Evolutionary conservation across 2,329 filamentous ascomycete species (phyloP), one percentile per base, ranked within the genome.

Genomic region (Aspergillus ochraceus): DNA sequence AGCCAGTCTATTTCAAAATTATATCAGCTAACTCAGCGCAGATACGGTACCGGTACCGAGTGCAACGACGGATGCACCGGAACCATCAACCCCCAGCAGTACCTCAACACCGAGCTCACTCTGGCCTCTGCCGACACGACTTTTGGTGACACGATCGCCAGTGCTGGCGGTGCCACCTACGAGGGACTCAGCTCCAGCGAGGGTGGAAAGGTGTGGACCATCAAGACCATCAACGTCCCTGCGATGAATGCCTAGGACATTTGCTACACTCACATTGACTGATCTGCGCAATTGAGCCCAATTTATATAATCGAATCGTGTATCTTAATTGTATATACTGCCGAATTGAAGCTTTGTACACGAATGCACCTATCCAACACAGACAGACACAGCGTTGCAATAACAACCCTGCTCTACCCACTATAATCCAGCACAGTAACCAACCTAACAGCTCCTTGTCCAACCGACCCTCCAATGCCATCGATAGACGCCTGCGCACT

Each of bases 11-110:
- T 42, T 5, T 36, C 3, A 4, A 36, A 5, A 4, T 17, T 11
- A 10, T 14, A 36, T 5, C 32, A 14, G 14, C 22, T 57, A 54
- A 47, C n/a, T 11, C 2, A 26, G 19, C 2, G 22, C n/a, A 70
- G 68, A 36, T 70, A 70, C 24, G 76, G 76, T 47, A 79, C 76
- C 1, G 76, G 76, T n/a, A 80, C 76, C 2, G 75, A 79, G 62
- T 80, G 77, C 49, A 62, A 78, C 60, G 54, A 66, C 17, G 63
- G 59, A 47, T 80, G 77, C 67, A 73, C 68, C 0, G 74, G 73
- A n/a, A 79, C 77, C n/a, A 64, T 76, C 29, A 70, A 71, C 6
- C 63, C 69, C 5, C 77, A 80, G 66, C 66, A 69, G 17, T 79
- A 80, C 61, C 55, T 72, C 46, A 74, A 78, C 59, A 79, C 76